Percentiles rank a stretch among this genome's conserved stretches.
These are phyloP conservation scores for Aspergillus candidus DNA, from an alignment of 2,329 filamentous ascomycete species.

Conservation along the genomic window DNA sequence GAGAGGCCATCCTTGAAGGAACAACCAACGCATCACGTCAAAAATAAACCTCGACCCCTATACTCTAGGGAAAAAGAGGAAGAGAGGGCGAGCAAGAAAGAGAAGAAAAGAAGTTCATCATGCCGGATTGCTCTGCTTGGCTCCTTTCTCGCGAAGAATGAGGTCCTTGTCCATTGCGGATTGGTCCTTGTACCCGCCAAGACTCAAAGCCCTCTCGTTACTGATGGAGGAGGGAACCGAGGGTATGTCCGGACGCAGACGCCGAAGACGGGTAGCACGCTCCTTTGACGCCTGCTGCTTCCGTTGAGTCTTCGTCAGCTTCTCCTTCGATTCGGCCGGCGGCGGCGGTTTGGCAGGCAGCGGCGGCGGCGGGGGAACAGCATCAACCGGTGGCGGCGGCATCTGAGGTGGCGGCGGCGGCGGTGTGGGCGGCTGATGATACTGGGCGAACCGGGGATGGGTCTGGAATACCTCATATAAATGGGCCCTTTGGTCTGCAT, in stretches of 20 bases:
- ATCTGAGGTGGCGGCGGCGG: slow-evolving; percentile 20
- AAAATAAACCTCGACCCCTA: not conserved
- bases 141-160: slow-evolving; percentile 17
- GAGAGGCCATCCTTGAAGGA: no score
- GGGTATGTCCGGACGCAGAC: slow-evolving; percentile 26
- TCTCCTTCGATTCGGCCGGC: slow-evolving; percentile 13
- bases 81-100: not conserved
- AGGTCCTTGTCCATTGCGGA: slow-evolving; percentile 31
- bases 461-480: slow-evolving; percentile 50
- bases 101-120: not conserved
- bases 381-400: slow-evolving; percentile 14
- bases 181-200: slow-evolving; percentile 27
- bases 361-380: slow-evolving; percentile 19
- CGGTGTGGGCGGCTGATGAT: slow-evolving; percentile 21
- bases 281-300: slow-evolving; percentile 23
- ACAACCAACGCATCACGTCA: no score
- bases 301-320: slow-evolving; percentile 21
- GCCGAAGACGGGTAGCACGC: slow-evolving; percentile 25
- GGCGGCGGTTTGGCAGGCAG: slow-evolving; percentile 16
- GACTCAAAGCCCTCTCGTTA: slow-evolving; percentile 23
- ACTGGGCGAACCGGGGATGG: slow-evolving; percentile 29
- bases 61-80: not conserved
- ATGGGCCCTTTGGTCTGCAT: slow-evolving; percentile 61
- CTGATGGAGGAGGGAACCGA: slow-evolving; percentile 22
- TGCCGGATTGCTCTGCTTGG: not conserved